Base-by-base conservation (phyloP, 192 early-diverging fungal species). In the Coemansia sp. region DNA sequence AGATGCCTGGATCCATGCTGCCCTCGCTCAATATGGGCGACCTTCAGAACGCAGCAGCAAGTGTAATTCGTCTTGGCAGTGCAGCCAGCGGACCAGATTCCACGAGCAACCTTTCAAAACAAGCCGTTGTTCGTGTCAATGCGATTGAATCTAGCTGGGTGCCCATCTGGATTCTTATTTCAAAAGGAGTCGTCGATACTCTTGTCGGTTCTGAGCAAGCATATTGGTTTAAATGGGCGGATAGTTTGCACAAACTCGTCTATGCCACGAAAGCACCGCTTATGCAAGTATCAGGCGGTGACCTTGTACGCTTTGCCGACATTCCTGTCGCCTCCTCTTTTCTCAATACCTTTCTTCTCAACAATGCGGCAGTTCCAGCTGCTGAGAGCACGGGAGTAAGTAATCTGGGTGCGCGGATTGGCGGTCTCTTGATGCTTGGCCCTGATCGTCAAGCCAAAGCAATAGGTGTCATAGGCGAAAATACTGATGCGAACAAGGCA, bases 331-430 rank as follows among this genome's bases (percentile, higher is more conserved):
- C 57, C 5, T 15, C 15, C 38, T 18, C 48, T 32, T 12, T 39
- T 6, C 15, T 48, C 21, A 19, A 16, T 0, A 23, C 52, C 6
- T 54, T 21, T 9, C 13, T 54, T 7, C 12, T 11, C 52, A 26
- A 18, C 54, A 47, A 21, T 16, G 12, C 32, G 56, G 26, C 38
- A 59, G n/a, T 41, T 1, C 16, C 39, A 6, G 38, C 13, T 7
- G 57, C 8, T 54, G 57, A 39, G 8, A 18, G 1, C 61, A n/a
- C 39, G n/a, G 10, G 43, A 10, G 59, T 45, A 2, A 19, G 38
- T 11, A 74, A 74, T 39, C 56, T 81, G 41, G 79, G 79, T 40
- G 79, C 79, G 2, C 59, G 79, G 18, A 69, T 81, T 11, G 79
- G 79, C 64, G 70, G 74, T 12, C 74, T 81, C 39, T 40, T 81